These are phyloP conservation scores for Aspergillus brunneoviolaceus DNA, from an alignment of 2,329 filamentous ascomycete genomes.

Conservation along the genomic window DNA sequence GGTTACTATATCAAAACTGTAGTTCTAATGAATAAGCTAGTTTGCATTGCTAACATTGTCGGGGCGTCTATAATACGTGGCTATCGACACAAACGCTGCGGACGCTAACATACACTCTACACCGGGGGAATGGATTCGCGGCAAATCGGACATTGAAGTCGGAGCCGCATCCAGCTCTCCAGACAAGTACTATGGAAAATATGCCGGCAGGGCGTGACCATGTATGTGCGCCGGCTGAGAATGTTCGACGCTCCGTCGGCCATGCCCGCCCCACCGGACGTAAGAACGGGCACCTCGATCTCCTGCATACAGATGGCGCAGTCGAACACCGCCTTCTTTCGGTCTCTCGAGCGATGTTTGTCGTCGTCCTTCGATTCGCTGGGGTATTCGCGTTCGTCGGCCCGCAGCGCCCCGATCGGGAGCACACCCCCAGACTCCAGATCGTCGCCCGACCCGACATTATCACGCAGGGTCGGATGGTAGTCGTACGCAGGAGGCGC, in stretches of 20 bases:
- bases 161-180: slow-evolving; percentile 93
- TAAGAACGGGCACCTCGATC: slow-evolving; percentile 81
- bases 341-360: slow-evolving; percentile 43
- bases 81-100: neutral
- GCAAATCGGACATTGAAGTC: slow-evolving; percentile 93
- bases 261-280: slow-evolving; percentile 52
- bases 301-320: slow-evolving; percentile 94
- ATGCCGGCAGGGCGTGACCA: slow-evolving; percentile 96
- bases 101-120: slow-evolving; percentile 43
- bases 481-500: slow-evolving; percentile 78
- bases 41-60: neutral
- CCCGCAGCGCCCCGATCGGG: slow-evolving; percentile 70
- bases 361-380: slow-evolving; percentile 42
- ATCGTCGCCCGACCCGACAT: slow-evolving; percentile 61
- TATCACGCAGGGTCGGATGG: slow-evolving; percentile 73
- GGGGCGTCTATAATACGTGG: neutral
- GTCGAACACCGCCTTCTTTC: slow-evolving; percentile 68
- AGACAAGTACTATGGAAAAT: slow-evolving; percentile 91
- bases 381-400: slow-evolving; percentile 41
- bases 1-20: no score
- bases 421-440: slow-evolving; percentile 72
- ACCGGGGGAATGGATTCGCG: slow-evolving; percentile 83
- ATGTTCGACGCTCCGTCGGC: slow-evolving; percentile 58
- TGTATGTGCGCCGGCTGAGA: slow-evolving; percentile 79
- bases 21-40: no score